A percentile compares a stretch with the other conserved stretches of the same genome.
These are phyloP conservation scores for Elsinoe necatrix DNA, from an alignment of 2,329 filamentous ascomycete genomes.

Conservation along the genomic window DNA sequence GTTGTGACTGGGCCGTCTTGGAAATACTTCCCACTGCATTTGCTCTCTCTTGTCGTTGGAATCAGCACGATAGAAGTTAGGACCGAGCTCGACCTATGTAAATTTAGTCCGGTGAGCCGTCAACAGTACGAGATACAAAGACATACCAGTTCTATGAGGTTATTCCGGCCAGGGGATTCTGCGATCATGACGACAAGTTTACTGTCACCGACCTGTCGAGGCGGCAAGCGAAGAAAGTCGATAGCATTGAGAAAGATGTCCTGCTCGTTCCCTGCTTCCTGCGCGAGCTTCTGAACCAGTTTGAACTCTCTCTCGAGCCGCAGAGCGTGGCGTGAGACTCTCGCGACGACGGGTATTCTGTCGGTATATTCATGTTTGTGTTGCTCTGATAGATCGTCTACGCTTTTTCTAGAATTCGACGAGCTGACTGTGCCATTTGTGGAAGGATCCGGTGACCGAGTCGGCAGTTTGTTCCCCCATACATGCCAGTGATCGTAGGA, in stretches of 20 bases:
- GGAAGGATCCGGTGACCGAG: conserved; percentile 23
- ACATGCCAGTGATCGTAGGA: conserved; percentile 82
- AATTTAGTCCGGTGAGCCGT: background rate
- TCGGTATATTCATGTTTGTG: background rate
- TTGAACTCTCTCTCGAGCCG: conserved; percentile 83
- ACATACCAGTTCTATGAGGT: conserved; percentile 51
- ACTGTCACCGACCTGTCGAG: conserved; percentile 58
- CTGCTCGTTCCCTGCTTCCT: conserved; percentile 51
- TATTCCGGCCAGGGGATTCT: conserved; percentile 66
- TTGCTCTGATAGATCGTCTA: conserved; percentile 29
- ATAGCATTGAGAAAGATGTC: conserved; percentile 73
- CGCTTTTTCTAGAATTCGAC: conserved; percentile 19
- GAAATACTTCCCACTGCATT: background rate
- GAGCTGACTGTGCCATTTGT: conserved; percentile 17
- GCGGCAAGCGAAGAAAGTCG: conserved; percentile 64
- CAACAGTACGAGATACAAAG: too few species aligned
- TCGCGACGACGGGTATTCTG: conserved; percentile 54
- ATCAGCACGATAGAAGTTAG: conserved; percentile 38
- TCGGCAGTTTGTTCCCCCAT: conserved; percentile 29
- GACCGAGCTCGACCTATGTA: conserved; percentile 58
- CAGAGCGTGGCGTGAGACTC: conserved; percentile 72
- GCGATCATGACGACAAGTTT: conserved; percentile 74
- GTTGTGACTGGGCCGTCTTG: background rate
- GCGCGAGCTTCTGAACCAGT: conserved; percentile 52
- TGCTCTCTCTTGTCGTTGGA: background rate